Evolutionary conservation across 2,329 filamentous ascomycete genomes (phyloP), one percentile per base, ranked within the genome.

Genomic region (Pseudonectria foliicola): DNA sequence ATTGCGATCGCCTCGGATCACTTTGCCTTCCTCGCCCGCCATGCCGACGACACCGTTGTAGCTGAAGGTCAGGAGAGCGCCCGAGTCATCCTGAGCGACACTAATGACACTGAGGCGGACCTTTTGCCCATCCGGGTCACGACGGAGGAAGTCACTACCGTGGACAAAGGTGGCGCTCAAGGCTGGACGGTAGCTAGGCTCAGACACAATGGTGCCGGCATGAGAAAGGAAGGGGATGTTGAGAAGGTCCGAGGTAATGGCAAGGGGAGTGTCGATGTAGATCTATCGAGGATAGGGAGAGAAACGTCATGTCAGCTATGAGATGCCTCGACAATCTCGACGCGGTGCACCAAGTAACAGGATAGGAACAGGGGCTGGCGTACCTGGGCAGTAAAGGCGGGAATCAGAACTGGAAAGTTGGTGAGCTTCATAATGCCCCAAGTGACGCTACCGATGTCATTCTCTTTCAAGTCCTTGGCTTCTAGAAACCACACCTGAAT

Each of bases 41-140:
- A 65, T 46, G 10, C 53, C 53, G 18, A 67, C 57, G 10, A 62
- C 49, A 7, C 63, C 63, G 12, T 49, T 59, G 35, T 67, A 66
- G 37, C 51, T 58, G 38, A 59, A 64, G 24, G 46, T 54, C 27
- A 67, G 49, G 10, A 59, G 25, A 10, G 58, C 53, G 14, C 57
- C 59, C 7, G 49, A 52, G 7, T 34, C 32, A 34, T 56, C 54
- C 26, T 54, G 57, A 18, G 60, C 48, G 24, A 61, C 48, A 35
- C 55, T 58, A 12, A 53, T 52, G 7, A 66, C 63, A 26, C 64
- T 57, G 31, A 67, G 56, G 16, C 61, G 55, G 18, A 59, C 48
- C 41, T 60, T 55, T 23, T 52, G 46, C 4, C 60, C 61, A 32
- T 55, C 50, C 3, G 60, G 54, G 38, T 66, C 64, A 33, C 54